A percentile compares a stretch with the other conserved stretches of the same genome.
These are phyloP conservation scores for Colletotrichum sansevieriae DNA, from an alignment of 2,329 filamentous ascomycete species.

Conservation along the genomic window DNA sequence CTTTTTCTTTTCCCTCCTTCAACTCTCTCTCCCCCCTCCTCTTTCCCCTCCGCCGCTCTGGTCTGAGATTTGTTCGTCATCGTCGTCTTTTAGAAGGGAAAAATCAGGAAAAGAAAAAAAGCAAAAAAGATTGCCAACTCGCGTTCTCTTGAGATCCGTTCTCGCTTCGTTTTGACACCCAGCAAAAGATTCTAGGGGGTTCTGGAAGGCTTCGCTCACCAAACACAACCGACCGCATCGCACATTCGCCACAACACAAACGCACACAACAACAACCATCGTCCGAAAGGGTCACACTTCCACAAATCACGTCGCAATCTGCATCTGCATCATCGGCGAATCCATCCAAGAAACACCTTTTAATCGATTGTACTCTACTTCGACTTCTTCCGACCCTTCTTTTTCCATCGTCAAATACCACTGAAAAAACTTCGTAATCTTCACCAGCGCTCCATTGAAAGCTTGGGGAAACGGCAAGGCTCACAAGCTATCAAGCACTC, in stretches of 20 bases:
- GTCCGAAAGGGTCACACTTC: neutral
- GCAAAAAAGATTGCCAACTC: constrained; percentile 18
- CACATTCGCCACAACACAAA: constrained; percentile 35
- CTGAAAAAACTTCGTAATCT: constrained; percentile 36
- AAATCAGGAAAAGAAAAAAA: constrained; percentile 29
- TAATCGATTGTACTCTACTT: constrained; percentile 54
- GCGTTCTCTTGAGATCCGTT: constrained; percentile 41
- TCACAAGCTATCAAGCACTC: constrained; percentile 11
- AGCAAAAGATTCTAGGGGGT: constrained; percentile 26
- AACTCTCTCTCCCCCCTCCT: constrained; percentile 44
- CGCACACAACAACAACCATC: constrained; percentile 5
- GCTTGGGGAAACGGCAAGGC: neutral
- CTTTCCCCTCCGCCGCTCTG: constrained; percentile 46
- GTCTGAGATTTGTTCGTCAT: constrained; percentile 47
- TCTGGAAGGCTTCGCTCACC: constrained; percentile 39
- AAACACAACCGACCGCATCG: constrained; percentile 24
- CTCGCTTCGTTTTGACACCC: constrained; percentile 42
- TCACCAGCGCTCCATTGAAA: constrained; percentile 30
- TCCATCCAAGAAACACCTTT: constrained; percentile 46
- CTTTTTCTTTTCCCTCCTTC: constrained; percentile 49
- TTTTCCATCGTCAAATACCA: constrained; percentile 26
- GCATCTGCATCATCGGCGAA: constrained; percentile 32
- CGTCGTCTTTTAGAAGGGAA: constrained; percentile 45
- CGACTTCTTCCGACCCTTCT: constrained; percentile 33
- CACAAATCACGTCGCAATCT: constrained; percentile 5